A percentile compares a stretch with the other conserved stretches of the same genome.
Evolutionary conservation across 176 grass and related monocot species (phyloP).

Genomic region (Bromus sterilis): DNA sequence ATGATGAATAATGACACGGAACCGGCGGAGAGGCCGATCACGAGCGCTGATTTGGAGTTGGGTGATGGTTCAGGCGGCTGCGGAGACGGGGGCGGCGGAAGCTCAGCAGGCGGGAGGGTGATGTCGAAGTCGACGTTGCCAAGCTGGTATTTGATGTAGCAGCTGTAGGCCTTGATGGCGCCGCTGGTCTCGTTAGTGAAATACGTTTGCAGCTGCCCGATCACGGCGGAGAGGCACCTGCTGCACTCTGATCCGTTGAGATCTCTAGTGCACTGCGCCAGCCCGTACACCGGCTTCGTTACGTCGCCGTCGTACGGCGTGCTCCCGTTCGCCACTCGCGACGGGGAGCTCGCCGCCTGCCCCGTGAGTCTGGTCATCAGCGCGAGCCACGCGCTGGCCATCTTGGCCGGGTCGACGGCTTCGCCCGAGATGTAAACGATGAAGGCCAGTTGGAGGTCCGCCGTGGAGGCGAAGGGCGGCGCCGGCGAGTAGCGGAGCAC

Average conservation of each 20-base stretch:
- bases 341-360: neutral
- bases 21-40: neutral
- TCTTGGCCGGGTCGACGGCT: too few relatives aligned
- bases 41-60: neutral
- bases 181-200: neutral
- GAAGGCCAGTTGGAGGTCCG: too few relatives aligned
- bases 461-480: neutral
- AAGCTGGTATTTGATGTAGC: constrained; percentile 1
- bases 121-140: neutral
- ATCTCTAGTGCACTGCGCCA: constrained; percentile 48
- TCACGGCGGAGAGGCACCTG: neutral
- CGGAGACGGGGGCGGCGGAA: too few relatives aligned
- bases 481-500: neutral
- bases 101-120: neutral
- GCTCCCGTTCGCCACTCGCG: neutral
- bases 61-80: neutral
- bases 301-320: too few relatives aligned
- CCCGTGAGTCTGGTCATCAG: neutral
- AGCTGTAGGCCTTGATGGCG: neutral
- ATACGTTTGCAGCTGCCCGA: rapidly evolving
- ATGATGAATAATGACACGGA: neutral
- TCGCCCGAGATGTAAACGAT: too few relatives aligned
- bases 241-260: neutral
- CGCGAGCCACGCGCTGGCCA: neutral
- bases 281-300: neutral